phyloP scores from a whole-genome alignment of 305 asterid genomes.

The Plantago lanceolata region DNA sequence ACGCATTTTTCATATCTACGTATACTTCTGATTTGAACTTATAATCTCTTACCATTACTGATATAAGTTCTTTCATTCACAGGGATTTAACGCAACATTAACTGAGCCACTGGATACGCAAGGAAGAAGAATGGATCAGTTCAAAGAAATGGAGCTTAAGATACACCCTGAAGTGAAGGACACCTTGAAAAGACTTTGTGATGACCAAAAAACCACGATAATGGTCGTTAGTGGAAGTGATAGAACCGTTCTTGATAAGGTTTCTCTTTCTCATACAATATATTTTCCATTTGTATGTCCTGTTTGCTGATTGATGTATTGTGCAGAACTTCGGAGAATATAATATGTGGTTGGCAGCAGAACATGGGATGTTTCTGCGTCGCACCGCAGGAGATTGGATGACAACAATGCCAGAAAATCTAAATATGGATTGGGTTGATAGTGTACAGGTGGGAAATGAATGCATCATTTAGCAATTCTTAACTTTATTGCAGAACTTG shows the following conservation, averaged over 20 bases:
- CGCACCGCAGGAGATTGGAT: conserved; percentile 70
- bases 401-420: conserved; percentile 90
- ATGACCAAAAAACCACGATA: conserved; percentile 67
- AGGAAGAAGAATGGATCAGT: conserved; percentile 81
- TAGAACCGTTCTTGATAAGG: conserved; percentile 69
- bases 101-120: conserved; percentile 69
- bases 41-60: not conserved
- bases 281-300: conserved; percentile 25
- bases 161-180: conserved; percentile 60
- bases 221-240: conserved; percentile 85
- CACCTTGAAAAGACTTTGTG: conserved; percentile 55
- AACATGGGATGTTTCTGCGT: conserved; percentile 87
- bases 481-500: not conserved
- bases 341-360: conserved; percentile 90
- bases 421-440: conserved; percentile 93
- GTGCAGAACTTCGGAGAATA: conserved; percentile 74
- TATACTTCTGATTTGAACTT: not conserved
- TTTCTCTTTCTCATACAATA: conserved; percentile 31
- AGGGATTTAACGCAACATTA: conserved; percentile 83
- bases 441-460: conserved; percentile 61
- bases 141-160: conserved; percentile 82
- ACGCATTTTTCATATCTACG: not conserved
- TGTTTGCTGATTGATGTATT: conserved; percentile 27
- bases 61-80: conserved; percentile 12
- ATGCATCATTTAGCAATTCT: not conserved